Evolutionary conservation across 768 basidiomycete species (phyloP), one percentile per base, ranked within the genome.

Genomic region (Lentinula raphanica): DNA sequence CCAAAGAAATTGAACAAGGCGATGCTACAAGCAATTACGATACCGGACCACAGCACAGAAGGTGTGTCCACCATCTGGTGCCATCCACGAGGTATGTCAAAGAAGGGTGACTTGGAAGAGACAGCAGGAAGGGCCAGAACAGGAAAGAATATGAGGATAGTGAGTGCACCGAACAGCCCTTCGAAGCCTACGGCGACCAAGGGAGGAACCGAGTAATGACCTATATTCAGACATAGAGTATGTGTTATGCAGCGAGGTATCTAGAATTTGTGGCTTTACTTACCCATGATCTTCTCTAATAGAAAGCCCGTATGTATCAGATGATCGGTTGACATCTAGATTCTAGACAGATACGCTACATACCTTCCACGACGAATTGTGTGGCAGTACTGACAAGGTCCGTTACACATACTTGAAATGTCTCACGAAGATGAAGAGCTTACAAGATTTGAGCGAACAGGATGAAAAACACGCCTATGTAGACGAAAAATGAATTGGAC

Each of bases 381-480:
- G 85, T 84, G 56, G 94, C 94, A 28, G 92, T 90, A 75, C 92
- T 94, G 68, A 27, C 59, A 13, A 59, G 12, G n/a, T n/a, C n/a
- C 36, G 3, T 29, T 58, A 39, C 25, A 49, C 50, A 53, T 39
- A 49, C 15, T 17, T 48, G 27, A 31, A 44, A 58, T 58, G 59
- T 58, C n/a, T n/a, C 57, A 59, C 62, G 60, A 42, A 49, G 46
- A 46, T 62, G 59, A 59, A 60, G 38, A 58, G 68, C 88, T 79
- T 69, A 93, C 91, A 98, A 98, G 62, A 97, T 72, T 72, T 98
- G 96, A 25, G 96, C 96, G 68, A 97, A 94, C 28, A 97, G 74
- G 56, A 98, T 81, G 70, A 99, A 88, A 69, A 92, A 84, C 31
- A 98, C 86, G 56, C 96, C 95, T 91, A 58, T n/a, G n/a, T n/a